Percentiles rank a stretch among this genome's conserved stretches.
Conservation (phyloP, 306 rosid genomes). For the Sindora glabra region DNA sequence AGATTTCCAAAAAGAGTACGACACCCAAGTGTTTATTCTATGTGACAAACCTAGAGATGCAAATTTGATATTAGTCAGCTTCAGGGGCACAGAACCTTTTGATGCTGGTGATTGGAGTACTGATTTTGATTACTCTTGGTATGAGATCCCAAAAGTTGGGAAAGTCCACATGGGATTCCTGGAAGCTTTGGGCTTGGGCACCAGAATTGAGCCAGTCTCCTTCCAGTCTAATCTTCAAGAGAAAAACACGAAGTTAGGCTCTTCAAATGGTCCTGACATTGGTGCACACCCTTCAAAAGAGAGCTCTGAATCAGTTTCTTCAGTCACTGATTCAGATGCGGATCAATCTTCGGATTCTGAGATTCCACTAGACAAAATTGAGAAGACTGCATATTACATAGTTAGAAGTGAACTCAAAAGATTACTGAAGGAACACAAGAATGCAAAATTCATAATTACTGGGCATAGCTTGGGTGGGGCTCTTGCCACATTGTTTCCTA, state of each 20-base stretch:
- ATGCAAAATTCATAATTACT: conserved; percentile 61
- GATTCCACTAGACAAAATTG: conserved; percentile 24
- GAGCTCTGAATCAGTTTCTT: conserved; percentile 7
- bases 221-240: conserved; percentile 31
- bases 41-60: conserved; percentile 63
- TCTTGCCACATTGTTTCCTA: conserved; percentile 58
- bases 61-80: conserved; percentile 58
- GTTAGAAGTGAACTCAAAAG: conserved; percentile 43
- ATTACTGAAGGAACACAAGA: conserved; percentile 55
- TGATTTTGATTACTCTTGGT: conserved; percentile 83
- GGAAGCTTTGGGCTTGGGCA: conserved; percentile 79
- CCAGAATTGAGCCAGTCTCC: conserved; percentile 30
- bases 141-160: conserved; percentile 55
- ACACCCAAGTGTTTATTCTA: conserved; percentile 55
- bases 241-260: background rate
- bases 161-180: conserved; percentile 74
- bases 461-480: conserved; percentile 88
- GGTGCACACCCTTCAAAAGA: conserved; percentile 2
- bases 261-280: conserved; percentile 3
- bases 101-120: conserved; percentile 68
- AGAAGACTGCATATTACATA: conserved; percentile 47
- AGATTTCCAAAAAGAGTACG: conserved; percentile 50
- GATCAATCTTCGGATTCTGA: conserved; percentile 9
- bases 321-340: conserved; percentile 10
- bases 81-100: conserved; percentile 74